Conservation (phyloP, 2,329 filamentous ascomycete species). For the Aspergillus phoenicis region DNA sequence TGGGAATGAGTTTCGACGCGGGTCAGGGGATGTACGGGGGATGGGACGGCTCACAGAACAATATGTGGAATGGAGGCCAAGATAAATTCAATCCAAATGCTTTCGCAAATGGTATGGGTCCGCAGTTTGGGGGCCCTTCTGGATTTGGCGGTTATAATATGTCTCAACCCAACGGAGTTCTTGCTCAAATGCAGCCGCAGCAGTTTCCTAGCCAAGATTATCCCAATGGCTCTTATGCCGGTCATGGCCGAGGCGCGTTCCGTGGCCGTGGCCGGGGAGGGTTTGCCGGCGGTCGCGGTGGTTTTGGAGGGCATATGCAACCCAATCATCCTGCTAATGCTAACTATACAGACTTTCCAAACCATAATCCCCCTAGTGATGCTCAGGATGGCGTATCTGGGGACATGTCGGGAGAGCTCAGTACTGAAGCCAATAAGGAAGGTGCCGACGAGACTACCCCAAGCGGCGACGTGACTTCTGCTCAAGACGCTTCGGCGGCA, state of each 20-base stretch:
- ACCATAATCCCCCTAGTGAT: conserved; percentile 34
- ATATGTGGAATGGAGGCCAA: conserved; percentile 78
- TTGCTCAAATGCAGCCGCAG: conserved; percentile 61
- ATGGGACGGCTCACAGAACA: conserved; percentile 75
- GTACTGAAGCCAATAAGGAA: conserved; percentile 26
- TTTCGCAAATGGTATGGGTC: conserved; percentile 71
- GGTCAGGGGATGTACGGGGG: conserved; percentile 70
- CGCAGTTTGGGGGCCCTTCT: conserved; percentile 79
- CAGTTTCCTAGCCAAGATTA: conserved; percentile 64
- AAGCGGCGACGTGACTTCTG: conserved; percentile 36
- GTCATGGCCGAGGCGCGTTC: conserved; percentile 62
- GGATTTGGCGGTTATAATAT: conserved; percentile 70
- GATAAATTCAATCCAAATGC: conserved; percentile 89
- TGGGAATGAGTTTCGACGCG: conserved; percentile 64
- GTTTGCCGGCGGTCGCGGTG: conserved; percentile 49
- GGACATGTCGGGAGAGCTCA: conserved; percentile 16
- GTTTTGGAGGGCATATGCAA: conserved; percentile 40
- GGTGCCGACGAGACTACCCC: conserved; percentile 39
- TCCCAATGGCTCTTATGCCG: conserved; percentile 78
- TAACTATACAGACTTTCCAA: conserved; percentile 38
- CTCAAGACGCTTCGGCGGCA: conserved; percentile 27
- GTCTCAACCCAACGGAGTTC: conserved; percentile 79
- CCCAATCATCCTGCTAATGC: conserved; percentile 37
- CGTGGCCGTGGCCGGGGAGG: conserved; percentile 66
- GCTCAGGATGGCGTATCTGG: conserved; percentile 20